Percentiles rank a stretch among this genome's conserved stretches.
Evolutionary conservation across 1,139 yeast genomes (phyloP).

Genomic region (Nakaseomyces sp.): DNA sequence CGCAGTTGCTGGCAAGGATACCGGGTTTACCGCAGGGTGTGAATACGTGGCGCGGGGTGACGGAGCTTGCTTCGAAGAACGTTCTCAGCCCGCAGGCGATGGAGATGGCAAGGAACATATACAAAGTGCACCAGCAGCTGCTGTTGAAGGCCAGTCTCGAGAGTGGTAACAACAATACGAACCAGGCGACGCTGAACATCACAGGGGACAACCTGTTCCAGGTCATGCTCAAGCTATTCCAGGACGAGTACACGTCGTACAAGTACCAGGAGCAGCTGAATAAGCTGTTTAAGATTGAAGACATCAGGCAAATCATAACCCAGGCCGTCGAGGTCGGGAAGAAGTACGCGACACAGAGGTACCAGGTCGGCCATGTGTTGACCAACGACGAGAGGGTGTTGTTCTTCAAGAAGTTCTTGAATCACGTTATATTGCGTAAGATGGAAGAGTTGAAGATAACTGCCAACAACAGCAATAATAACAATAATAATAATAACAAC

Average conservation of each 20-base stretch:
- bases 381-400: slow-evolving; percentile 3
- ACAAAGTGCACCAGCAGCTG: slow-evolving; percentile 33
- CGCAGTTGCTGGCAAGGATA: slow-evolving; percentile 55
- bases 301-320: neutral
- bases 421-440: slow-evolving; percentile 2
- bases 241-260: slow-evolving; percentile 2
- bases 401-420: slow-evolving; percentile 4
- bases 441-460: slow-evolving; percentile 4
- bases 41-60: slow-evolving; percentile 76
- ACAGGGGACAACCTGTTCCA: neutral
- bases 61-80: slow-evolving; percentile 54
- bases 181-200: slow-evolving; percentile 6
- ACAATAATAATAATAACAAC: neutral
- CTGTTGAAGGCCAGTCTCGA: slow-evolving; percentile 20
- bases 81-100: slow-evolving; percentile 33
- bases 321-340: slow-evolving; percentile 5
- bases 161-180: slow-evolving; percentile 7
- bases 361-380: slow-evolving; percentile 4
- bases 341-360: slow-evolving; percentile 3
- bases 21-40: slow-evolving; percentile 79
- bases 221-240: neutral
- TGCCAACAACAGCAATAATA: neutral
- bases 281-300: slow-evolving; percentile 4
- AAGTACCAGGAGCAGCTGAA: slow-evolving; percentile 4
- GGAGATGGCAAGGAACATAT: slow-evolving; percentile 33